Evolutionary conservation across 2,329 filamentous ascomycete species (phyloP), one percentile per base, ranked within the genome.

Genomic region (Alternaria conjuncta): DNA sequence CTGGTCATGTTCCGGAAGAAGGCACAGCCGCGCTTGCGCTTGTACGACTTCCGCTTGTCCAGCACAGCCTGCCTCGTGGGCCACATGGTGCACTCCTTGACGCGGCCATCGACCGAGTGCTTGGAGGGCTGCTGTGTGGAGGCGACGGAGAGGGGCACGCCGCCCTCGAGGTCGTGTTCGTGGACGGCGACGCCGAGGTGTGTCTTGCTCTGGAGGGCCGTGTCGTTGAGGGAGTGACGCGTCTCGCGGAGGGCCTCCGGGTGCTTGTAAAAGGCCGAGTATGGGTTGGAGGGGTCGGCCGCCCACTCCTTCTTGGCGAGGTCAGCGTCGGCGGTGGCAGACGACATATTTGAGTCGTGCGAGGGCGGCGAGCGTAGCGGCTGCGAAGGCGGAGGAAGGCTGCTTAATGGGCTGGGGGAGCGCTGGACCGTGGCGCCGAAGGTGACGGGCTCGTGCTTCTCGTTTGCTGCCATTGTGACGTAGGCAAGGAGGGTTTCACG

Each of bases 71-170:
- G 79, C 67, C 80, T 80, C 45, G 82, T 82, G 8, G 84, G 84
- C 84, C 84, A 85, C 82, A 85, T 84, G 67, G 80, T 82, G 80
- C 83, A 84, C 64, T 85, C 84, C 72, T 84, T 83, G 68, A 73
- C 69, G 57, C 78, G 72, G 57, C 76, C 79, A 64, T 83, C 82
- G 65, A 84, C 76, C 25, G 75, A 78, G 58, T 78, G 65, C 66
- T 81, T 82, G 64, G 75, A 76, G 28, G 72, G 75, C 69, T 74
- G 75, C 69, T 79, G 74, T 71, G 70, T 83, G 70, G 79, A 82
- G 64, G 78, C 78, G 20, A 78, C 65, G 11, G 75, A 75, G 43
- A 80, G 75, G 12, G 75, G 81, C 65, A 65, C 53, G 47, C 74
- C 78, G 28, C 72, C 63, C 60, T 80, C 79, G 60, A 84, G 73